phyloP scores from a whole-genome alignment of 2,329 filamentous ascomycete species.

The Alternaria viburni region DNA sequence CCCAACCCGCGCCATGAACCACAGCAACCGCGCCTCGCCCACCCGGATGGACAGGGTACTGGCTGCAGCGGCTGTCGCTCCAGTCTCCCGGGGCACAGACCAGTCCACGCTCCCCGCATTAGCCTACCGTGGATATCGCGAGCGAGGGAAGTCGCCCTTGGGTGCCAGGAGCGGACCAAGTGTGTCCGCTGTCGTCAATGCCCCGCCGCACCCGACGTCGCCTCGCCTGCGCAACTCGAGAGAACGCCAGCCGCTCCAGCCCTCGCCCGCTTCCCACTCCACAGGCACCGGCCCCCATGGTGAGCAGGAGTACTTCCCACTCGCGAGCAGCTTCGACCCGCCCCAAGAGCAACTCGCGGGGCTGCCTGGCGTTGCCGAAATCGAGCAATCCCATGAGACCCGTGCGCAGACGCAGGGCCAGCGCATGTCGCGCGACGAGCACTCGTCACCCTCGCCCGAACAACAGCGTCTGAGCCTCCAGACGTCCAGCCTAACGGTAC shows the following conservation, averaged over 20 bases:
- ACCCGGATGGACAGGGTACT: slow-evolving; percentile 29
- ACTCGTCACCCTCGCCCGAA: slow-evolving; percentile 7
- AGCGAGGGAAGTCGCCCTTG: slow-evolving; percentile 39
- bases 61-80: slow-evolving; percentile 8
- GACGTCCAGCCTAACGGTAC: slow-evolving; percentile 33
- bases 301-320: slow-evolving; percentile 35
- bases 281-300: slow-evolving; percentile 28
- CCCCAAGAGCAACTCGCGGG: slow-evolving; percentile 13
- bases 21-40: slow-evolving; percentile 38
- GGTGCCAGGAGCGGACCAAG: slow-evolving; percentile 29
- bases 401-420: slow-evolving; percentile 12
- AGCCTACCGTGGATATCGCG: slow-evolving; percentile 42
- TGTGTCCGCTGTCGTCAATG: slow-evolving; percentile 39
- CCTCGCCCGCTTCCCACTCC: slow-evolving; percentile 29
- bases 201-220: slow-evolving; percentile 38
- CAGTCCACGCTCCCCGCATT: slow-evolving; percentile 32
- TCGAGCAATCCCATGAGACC: slow-evolving; percentile 7
- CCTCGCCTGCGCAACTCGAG: slow-evolving; percentile 45
- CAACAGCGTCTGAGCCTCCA: slow-evolving; percentile 35
- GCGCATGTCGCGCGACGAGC: slow-evolving; percentile 13
- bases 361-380: not conserved
- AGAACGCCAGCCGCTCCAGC: slow-evolving; percentile 39
- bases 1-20: slow-evolving; percentile 25
- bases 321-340: slow-evolving; percentile 15
- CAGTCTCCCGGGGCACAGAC: slow-evolving; percentile 16